A percentile compares a stretch with the other conserved stretches of the same genome.
Conservation (phyloP, 805 yeast species). For the Yarrowia porcina region DNA sequence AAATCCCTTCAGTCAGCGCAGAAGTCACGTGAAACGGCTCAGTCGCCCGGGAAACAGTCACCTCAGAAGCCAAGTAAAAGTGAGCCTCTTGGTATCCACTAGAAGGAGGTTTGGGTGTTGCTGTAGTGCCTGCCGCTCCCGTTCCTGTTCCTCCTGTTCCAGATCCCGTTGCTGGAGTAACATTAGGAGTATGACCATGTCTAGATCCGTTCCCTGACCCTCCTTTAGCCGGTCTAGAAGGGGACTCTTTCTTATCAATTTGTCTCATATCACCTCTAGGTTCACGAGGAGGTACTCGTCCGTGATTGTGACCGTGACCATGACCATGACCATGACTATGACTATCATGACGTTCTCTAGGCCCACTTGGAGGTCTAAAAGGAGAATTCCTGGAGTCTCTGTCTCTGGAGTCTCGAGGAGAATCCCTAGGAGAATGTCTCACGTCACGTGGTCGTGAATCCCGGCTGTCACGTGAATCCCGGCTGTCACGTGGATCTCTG, state of each 20-base stretch:
- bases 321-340: background rate
- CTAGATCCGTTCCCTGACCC: no score
- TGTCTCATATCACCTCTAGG: no score
- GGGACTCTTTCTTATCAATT: no score
- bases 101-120: background rate
- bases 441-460: background rate
- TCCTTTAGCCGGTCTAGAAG: no score
- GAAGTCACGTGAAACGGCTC: background rate
- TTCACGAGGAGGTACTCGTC: no score
- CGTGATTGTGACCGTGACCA: no score
- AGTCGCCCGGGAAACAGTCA: background rate
- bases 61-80: background rate
- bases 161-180: no score
- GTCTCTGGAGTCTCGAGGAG: background rate
- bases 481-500: background rate
- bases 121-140: no score
- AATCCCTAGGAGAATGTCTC: no score
- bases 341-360: background rate
- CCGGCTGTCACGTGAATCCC: slow-evolving; percentile 10
- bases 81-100: background rate
- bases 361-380: background rate
- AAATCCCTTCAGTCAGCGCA: background rate
- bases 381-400: background rate
- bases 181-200: no score
- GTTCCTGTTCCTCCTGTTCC: no score